Conservation (phyloP, 106 monocot genomes). For the Dendrobium huoshanense region DNA sequence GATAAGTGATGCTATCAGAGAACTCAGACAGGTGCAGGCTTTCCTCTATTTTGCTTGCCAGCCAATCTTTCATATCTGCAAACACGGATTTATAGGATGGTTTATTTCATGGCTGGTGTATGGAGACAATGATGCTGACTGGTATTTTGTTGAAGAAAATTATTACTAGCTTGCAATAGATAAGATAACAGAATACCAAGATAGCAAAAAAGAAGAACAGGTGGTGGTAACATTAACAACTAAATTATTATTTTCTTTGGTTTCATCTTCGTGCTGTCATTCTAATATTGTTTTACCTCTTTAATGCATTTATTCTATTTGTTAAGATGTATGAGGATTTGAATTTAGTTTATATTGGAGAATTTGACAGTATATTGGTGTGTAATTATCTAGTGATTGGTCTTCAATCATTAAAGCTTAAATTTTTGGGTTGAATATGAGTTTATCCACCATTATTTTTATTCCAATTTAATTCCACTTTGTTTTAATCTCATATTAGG, state of each 20-base stretch:
- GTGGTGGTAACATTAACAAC: not conserved
- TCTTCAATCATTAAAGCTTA: not conserved
- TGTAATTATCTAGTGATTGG: not conserved
- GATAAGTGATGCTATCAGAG: not conserved
- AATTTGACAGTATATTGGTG: not conserved
- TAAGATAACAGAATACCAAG: constrained; percentile 1
- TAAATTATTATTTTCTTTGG: not conserved
- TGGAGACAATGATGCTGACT: constrained; percentile 5
- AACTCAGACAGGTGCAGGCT: not conserved
- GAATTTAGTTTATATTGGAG: not conserved
- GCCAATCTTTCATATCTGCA: not conserved
- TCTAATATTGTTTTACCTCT: not conserved
- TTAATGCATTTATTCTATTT: not conserved
- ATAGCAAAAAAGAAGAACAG: not conserved
- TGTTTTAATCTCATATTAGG: not conserved
- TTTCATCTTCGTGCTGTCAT: not conserved
- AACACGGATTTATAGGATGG: not conserved
- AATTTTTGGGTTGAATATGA: not conserved
- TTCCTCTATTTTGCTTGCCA: too few species aligned
- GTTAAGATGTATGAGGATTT: not conserved
- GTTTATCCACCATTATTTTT: not conserved
- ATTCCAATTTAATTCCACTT: not conserved
- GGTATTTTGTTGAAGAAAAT: constrained; percentile 11
- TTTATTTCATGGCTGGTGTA: not conserved
- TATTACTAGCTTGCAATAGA: constrained; percentile 7